Evolutionary conservation across 176 grass and related monocot genomes (phyloP), one percentile per base, ranked within the genome.

Genomic region (Alloteropsis semialata): DNA sequence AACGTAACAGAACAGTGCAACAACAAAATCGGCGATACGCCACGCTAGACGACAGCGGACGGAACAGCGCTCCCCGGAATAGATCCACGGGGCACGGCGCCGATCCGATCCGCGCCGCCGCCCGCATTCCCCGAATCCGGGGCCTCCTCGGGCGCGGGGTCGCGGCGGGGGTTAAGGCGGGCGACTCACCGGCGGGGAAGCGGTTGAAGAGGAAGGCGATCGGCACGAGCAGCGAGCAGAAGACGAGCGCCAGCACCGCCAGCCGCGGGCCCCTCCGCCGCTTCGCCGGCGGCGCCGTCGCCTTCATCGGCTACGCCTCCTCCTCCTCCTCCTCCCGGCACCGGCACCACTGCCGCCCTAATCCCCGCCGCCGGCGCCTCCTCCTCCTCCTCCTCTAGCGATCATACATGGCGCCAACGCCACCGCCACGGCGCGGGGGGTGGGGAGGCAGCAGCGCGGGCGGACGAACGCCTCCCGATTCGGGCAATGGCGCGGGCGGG

Each of bases 181-280:
- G 22, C 28, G 24, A 87, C 87, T 85, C 73, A 97, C 95, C 92
- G 44, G 96, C 71, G 30, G 96, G 88, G 62, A 95, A 98, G 74
- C 88, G 90, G 74, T 92, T 92, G 89, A 98, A 93, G 66, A 98
- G 84, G 83, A 98, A 95, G 66, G 87, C 96, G 84, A 98, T 83
- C 57, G 96, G 96, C 39, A 98, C 92, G 89, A 98, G 92, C 74
- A 98, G 87, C 75, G 96, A 98, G 82, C 91, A 98, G 69, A 95
- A 88, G 87, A 98, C 91, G 46, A 98, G 96, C 43, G 87, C 96
- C 81, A 95, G 96, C 87, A 98, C 96, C 76, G 88, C 96, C 72
- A 88, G 77, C 81, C 87, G 89, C 30, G 91, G 88, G 60, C 92
- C 87, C 75, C 88, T 93, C 89, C 92, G 90, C 87, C 92, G 83